A percentile compares a stretch with the other conserved stretches of the same genome.
Evolutionary conservation across 257 asterid genomes (phyloP).

Genomic region (Solanum infundibuliforme): DNA sequence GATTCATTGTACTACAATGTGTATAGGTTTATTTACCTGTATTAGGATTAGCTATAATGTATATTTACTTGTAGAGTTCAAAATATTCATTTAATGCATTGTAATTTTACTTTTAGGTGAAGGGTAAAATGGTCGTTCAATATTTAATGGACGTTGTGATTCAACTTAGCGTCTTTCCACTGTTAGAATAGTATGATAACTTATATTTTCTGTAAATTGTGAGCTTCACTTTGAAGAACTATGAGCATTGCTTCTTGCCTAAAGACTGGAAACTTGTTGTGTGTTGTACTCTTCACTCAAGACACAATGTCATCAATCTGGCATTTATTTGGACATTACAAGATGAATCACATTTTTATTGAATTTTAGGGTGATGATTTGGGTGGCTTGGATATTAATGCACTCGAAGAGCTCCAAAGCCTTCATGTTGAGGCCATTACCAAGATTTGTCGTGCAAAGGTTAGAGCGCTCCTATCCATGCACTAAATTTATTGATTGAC

Average conservation of each 20-base stretch:
- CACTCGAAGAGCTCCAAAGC: constrained; percentile 30
- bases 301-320: background rate
- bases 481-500: background rate
- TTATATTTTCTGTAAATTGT: background rate
- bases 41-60: background rate
- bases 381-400: constrained; percentile 16
- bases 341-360: background rate
- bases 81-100: background rate
- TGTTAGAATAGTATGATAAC: background rate
- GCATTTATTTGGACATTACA: background rate
- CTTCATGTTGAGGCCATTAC: constrained; percentile 35
- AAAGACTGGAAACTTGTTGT: background rate
- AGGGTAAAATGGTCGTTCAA: background rate
- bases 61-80: background rate
- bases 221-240: background rate
- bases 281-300: background rate
- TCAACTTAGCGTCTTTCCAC: background rate
- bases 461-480: background rate
- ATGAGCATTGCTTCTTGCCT: background rate
- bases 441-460: constrained; percentile 35
- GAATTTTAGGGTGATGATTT: constrained; percentile 25
- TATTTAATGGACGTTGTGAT: background rate
- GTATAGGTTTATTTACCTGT: background rate
- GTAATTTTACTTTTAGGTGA: background rate
- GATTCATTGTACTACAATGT: background rate